Percentiles rank a stretch among this genome's conserved stretches.
These are phyloP conservation scores for Catenaria anguillulae DNA, from an alignment of 371 early-diverging fungal genomes.

Conservation along the genomic window DNA sequence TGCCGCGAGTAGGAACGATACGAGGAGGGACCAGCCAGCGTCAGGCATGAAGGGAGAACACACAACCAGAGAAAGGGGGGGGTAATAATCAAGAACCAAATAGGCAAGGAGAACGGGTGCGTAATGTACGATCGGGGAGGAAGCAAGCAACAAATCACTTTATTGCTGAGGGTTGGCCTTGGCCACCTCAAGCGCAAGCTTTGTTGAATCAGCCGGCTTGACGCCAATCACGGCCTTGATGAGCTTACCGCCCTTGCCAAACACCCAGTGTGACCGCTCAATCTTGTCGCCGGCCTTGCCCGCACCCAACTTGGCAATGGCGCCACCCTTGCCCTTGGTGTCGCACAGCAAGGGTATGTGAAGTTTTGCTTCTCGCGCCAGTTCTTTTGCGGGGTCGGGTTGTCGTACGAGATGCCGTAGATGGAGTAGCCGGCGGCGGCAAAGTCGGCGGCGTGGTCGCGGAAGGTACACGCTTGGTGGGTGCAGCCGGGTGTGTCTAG, in stretches of 20 bases:
- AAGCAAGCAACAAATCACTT: no score
- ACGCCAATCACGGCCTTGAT: background rate
- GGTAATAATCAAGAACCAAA: no score
- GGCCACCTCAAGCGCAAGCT: background rate
- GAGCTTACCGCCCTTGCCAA: conserved; percentile 16
- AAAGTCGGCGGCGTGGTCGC: conserved; percentile 15
- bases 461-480: conserved; percentile 20
- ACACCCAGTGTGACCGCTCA: conserved; percentile 14
- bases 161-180: background rate
- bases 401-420: conserved; percentile 19
- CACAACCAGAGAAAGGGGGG: no score
- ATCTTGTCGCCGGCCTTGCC: conserved; percentile 1
- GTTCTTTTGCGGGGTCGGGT: conserved; percentile 8
- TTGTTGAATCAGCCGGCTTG: background rate
- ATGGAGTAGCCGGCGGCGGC: conserved; percentile 14
- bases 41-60: no score
- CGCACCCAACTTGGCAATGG: conserved; percentile 12
- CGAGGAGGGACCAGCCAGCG: no score
- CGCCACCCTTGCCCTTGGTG: background rate
- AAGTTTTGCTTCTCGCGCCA: conserved; percentile 10
- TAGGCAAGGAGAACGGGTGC: no score
- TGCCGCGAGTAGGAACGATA: no score
- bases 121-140: no score
- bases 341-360: conserved; percentile 7
- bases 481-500: conserved; percentile 21